Evolutionary conservation across 2,329 filamentous ascomycete genomes (phyloP), one percentile per base, ranked within the genome.

Genomic region (Ramularia endophylla): DNA sequence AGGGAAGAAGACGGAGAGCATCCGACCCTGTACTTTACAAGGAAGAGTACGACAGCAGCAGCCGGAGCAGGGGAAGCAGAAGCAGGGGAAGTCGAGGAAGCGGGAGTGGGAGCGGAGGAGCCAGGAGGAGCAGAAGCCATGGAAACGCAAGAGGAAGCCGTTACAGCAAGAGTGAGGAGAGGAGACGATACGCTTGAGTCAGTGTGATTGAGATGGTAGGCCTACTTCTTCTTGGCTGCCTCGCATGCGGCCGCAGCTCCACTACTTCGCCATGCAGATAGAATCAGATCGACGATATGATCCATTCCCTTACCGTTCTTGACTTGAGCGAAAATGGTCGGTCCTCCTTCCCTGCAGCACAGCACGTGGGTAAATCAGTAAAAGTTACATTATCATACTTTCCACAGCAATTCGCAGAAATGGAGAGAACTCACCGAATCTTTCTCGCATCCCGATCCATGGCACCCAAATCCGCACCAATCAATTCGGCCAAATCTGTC

Each of bases 321-420:
- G n/a, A 98, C 89, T 69, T 94, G 87, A 0, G 89, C 90, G 62
- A 97, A 95, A 3, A 98, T 85, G 0, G 90, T 95, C 4, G 92
- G 92, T 0, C 92, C 92, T 2, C 88, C 90, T 66, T 97, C 90
- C 38, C 92, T 77, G 46, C 20, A 11, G 15, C n/a, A 13, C 5
- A 17, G 6, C 22, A 6, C 31, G n/a, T n/a, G n/a, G 6, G 39
- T 41, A 25, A 41, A 29, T 30, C 13, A 11, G 8, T 11, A 8
- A 30, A 8, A 3, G 15, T 16, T 30, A 11, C 12, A 2, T 12
- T 30, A 38, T 7, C 25, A 34, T 27, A 11, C 18, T 19, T 6
- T 4, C 22, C 22, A 25, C 6, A 25, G 22, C 22, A 25, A 15
- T 19, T 12, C 18, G 16, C 17, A 12, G 13, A 13, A 16, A 17